Percentiles rank a stretch among this genome's conserved stretches.
Evolutionary conservation across 768 basidiomycete genomes (phyloP).

Genomic region (Hemileccinum impolitum): DNA sequence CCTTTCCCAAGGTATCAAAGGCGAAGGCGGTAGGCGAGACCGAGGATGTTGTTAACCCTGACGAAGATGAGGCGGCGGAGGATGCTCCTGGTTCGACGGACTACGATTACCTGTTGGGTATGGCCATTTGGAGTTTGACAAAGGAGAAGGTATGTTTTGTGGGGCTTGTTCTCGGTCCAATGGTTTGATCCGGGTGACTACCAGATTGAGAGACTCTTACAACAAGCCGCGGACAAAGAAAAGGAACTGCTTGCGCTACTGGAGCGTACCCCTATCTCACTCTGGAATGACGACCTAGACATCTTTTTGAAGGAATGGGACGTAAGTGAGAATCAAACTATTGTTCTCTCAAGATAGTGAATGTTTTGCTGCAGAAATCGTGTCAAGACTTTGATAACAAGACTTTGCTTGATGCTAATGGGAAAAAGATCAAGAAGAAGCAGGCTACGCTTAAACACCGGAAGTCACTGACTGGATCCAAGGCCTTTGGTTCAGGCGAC

Average conservation of each 20-base stretch:
- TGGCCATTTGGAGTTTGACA: slow-evolving; percentile 95
- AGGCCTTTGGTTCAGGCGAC: slow-evolving; percentile 33
- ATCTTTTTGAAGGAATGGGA: slow-evolving; percentile 81
- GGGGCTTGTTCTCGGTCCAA: neutral
- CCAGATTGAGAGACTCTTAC: slow-evolving; percentile 80
- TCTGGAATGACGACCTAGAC: slow-evolving; percentile 92
- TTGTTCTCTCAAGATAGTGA: neutral
- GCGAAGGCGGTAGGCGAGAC: slow-evolving; percentile 65
- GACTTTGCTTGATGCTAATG: slow-evolving; percentile 42
- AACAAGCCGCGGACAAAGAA: slow-evolving; percentile 82
- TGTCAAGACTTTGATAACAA: slow-evolving; percentile 45
- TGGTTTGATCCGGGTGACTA: slow-evolving; percentile 6
- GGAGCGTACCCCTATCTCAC: slow-evolving; percentile 69
- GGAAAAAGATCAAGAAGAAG: slow-evolving; percentile 56
- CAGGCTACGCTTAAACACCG: slow-evolving; percentile 53
- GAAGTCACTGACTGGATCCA: slow-evolving; percentile 46
- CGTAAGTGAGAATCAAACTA: slow-evolving; percentile 43
- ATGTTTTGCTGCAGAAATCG: slow-evolving; percentile 31
- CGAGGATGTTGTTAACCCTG: slow-evolving; percentile 54
- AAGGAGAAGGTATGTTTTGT: slow-evolving; percentile 69
- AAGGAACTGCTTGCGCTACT: slow-evolving; percentile 74
- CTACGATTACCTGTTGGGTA: slow-evolving; percentile 91
- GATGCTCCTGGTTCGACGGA: slow-evolving; percentile 50
- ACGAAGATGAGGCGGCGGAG: slow-evolving; percentile 44
- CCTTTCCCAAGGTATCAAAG: slow-evolving; percentile 79